Evolutionary conservation across 2,329 filamentous ascomycete species (phyloP).

Genomic region (Penicillium sp.): DNA sequence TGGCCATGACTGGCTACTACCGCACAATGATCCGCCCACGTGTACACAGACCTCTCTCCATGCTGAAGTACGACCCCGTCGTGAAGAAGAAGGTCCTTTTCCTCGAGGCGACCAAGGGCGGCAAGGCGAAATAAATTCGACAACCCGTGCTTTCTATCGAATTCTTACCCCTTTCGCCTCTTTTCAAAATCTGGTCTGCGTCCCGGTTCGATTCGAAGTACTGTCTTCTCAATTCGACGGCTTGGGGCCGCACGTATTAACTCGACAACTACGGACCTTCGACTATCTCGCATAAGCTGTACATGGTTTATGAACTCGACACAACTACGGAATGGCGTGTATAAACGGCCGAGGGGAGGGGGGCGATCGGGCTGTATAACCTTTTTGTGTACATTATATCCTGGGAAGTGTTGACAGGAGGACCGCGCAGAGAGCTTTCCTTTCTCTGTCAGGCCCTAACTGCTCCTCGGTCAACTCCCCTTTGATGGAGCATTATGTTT

Average conservation of each 20-base stretch:
- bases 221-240: not conserved
- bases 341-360: not conserved
- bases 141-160: not conserved
- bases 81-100: constrained; percentile 96
- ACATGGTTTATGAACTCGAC: not conserved
- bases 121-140: constrained; percentile 51
- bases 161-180: not conserved
- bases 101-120: constrained; percentile 85
- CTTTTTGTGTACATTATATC: constrained; percentile 31
- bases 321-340: not conserved
- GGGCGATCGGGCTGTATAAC: constrained; percentile 9
- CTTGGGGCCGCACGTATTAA: not conserved
- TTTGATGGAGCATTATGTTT: constrained; percentile 31
- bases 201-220: not conserved
- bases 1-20: constrained; percentile 99
- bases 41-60: constrained; percentile 80
- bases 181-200: not conserved
- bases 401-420: constrained; percentile 14
- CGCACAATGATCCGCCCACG: constrained; percentile 86
- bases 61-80: constrained; percentile 98
- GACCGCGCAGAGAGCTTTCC: not conserved
- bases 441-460: constrained; percentile 4
- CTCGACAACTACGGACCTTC: not conserved
- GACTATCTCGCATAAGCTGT: not conserved
- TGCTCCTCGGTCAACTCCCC: constrained; percentile 18